Evolutionary conservation across 768 basidiomycete species (phyloP).

Genomic region (Termitomyces titanicus): DNA sequence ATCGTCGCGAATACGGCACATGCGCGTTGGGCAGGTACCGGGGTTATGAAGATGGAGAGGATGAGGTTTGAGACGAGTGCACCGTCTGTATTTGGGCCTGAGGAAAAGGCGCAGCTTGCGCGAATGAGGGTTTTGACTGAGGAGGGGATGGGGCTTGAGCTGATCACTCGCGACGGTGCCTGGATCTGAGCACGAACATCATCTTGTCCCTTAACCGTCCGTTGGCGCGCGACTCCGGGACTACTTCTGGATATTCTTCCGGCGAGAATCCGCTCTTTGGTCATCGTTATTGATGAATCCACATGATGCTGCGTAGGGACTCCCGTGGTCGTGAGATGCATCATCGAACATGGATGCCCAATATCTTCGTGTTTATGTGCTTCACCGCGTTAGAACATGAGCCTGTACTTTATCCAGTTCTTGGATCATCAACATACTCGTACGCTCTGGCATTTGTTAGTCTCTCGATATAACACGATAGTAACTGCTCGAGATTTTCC

Average conservation of each 20-base stretch:
- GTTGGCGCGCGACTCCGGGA: not conserved
- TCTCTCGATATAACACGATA: not conserved
- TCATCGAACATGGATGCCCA: not conserved
- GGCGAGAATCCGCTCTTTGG: not conserved
- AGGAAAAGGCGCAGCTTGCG: not conserved
- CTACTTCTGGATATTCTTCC: not conserved
- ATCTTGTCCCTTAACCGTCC: not conserved
- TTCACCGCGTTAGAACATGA: not conserved
- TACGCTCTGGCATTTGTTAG: not conserved
- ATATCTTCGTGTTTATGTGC: not conserved
- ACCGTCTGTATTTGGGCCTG: not conserved
- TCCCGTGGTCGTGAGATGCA: not conserved
- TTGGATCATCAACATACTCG: not conserved
- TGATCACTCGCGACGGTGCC: slow-evolving; percentile 3
- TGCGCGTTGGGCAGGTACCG: slow-evolving; percentile 8
- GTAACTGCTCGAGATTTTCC: not conserved
- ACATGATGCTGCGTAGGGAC: not conserved
- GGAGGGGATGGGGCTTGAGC: slow-evolving; percentile 4
- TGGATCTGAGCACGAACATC: slow-evolving; percentile 4
- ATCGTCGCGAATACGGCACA: slow-evolving; percentile 8
- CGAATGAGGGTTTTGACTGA: slow-evolving; percentile 3
- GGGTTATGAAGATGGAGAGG: slow-evolving; percentile 3
- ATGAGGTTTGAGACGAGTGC: slow-evolving; percentile 5
- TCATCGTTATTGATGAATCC: not conserved
- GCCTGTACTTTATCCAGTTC: not conserved